Evolutionary conservation across 768 basidiomycete genomes (phyloP), one percentile per base, ranked within the genome.

Genomic region (Trametes villosa): DNA sequence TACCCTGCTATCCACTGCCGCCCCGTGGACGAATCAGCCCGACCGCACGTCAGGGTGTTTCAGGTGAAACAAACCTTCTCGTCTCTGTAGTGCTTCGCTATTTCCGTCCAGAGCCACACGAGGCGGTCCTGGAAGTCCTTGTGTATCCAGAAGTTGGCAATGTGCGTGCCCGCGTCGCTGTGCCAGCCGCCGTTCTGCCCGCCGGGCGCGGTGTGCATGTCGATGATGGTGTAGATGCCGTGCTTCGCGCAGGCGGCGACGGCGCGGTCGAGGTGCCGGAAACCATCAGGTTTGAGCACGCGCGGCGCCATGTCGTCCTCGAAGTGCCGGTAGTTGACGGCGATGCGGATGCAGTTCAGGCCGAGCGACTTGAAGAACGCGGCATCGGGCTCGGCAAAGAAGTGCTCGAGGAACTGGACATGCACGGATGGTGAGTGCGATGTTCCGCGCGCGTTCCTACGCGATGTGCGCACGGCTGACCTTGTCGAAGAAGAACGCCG

Each of bases 181-280:
- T 93, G 92, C 91, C 92, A 93, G 71, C 86, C 91, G 18, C 81
- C 83, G 72, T 88, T 88, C 72, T 89, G 88, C 1, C 88, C 87
- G 40, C 86, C 87, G 12, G 87, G 85, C 0, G 86, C 85, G 41
- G 90, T 80, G 72, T 94, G 92, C 31, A 92, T 77, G 68, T 94
- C 92, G 52, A 93, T 80, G 67, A 92, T 86, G 62, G 91, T 89
- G 77, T 87, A 89, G 59, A 93, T 90, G 31, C 86, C 88, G 59
- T 91, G 81, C 62, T 83, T 78, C 18, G 89, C 87, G 68, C 92
- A 94, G 27, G 87, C 70, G 46, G 86, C 79, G 64, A 94, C 86
- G 42, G 90, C 87, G n/a, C 90, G 81, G 63, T 94, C 92, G 51
- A 94, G 86, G 74, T 92, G 89, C 71, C 87, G 87, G 77, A 92